Percentiles rank a stretch among this genome's conserved stretches.
phyloP scores from a whole-genome alignment of 164 flowering plant species.

The Hamamelis virginiana region DNA sequence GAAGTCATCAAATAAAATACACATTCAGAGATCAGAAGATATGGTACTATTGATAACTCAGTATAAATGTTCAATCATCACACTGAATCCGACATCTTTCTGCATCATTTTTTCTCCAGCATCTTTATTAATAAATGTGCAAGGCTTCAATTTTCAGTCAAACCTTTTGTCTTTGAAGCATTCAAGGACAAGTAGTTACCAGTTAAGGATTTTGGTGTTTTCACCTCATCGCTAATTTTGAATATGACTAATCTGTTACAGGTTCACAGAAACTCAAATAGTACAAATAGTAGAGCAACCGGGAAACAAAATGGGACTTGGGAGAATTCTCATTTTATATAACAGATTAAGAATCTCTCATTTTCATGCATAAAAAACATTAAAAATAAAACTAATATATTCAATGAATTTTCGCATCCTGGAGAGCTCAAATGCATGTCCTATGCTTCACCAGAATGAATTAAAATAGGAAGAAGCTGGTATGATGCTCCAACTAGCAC shows the following conservation, averaged over 20 bases:
- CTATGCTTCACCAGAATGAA: too few species aligned
- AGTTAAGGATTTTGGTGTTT: neutral
- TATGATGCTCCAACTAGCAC: neutral
- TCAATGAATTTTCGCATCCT: too few species aligned
- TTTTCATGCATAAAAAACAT: too few species aligned
- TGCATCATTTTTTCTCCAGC: neutral
- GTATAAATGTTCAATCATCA: neutral
- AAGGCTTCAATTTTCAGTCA: neutral
- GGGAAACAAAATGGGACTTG: neutral
- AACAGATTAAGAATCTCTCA: too few species aligned
- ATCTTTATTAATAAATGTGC: neutral
- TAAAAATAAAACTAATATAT: too few species aligned
- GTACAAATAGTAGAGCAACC: neutral
- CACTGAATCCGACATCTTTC: neutral
- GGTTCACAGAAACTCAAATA: neutral
- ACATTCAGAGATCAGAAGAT: neutral
- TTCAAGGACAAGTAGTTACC: neutral
- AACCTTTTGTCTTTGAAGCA: neutral
- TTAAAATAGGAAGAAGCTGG: neutral
- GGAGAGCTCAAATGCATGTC: too few species aligned
- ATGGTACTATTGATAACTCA: neutral
- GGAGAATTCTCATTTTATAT: too few species aligned
- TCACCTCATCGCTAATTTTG: too few species aligned
- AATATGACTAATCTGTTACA: neutral
- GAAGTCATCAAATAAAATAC: too few species aligned